Conservation (phyloP, 108 stramenopile genomes). For the Cylindrotheca closterium region DNA sequence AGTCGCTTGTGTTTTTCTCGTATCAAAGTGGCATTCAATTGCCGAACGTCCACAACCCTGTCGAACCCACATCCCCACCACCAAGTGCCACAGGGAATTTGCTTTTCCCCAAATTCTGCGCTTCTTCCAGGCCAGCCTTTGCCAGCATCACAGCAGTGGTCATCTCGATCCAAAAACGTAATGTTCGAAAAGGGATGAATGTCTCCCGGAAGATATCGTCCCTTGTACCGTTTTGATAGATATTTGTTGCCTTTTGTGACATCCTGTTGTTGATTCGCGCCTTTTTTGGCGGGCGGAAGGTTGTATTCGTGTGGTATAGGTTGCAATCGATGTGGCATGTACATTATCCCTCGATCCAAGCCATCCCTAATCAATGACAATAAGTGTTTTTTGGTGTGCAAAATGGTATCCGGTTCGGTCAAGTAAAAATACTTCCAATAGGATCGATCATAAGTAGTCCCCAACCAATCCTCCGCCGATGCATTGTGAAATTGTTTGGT, state of each 20-base stretch:
- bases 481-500: background rate
- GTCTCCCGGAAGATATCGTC: background rate
- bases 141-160: background rate
- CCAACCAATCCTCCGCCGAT: slow-evolving; percentile 32
- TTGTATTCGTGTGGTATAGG: slow-evolving; percentile 40
- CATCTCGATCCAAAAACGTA: background rate
- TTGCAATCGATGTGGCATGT: slow-evolving; percentile 50
- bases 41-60: no score
- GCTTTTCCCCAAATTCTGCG: background rate
- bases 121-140: background rate
- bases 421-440: slow-evolving; percentile 48
- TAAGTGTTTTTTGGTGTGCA: slow-evolving; percentile 21
- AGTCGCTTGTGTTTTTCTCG: background rate
- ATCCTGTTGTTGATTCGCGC: background rate
- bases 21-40: no score
- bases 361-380: slow-evolving; percentile 13
- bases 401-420: slow-evolving; percentile 46
- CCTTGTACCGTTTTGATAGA: background rate
- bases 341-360: slow-evolving; percentile 28
- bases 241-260: background rate
- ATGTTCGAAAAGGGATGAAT: background rate
- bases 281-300: background rate
- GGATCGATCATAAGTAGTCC: slow-evolving; percentile 1
- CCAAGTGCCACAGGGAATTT: background rate
- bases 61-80: background rate